phyloP scores from a whole-genome alignment of 768 basidiomycete genomes.

The Lactifluus hygrophoroides region DNA sequence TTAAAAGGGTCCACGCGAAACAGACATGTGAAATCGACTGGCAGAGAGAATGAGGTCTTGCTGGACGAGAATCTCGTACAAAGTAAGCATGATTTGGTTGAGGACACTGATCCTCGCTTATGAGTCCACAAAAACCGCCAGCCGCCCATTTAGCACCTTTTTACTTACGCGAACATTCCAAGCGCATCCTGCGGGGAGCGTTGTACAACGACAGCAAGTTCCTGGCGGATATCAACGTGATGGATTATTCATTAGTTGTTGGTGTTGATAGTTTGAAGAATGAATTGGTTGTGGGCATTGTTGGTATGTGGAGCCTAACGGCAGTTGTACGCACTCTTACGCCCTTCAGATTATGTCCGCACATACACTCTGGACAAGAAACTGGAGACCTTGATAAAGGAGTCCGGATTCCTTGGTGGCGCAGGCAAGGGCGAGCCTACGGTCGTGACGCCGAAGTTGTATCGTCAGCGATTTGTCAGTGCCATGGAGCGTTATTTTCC shows the following conservation, averaged over 20 bases:
- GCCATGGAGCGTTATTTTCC: constrained; percentile 91
- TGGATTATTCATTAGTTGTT: constrained; percentile 96
- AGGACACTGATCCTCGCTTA: neutral
- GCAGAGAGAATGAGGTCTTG: constrained; percentile 85
- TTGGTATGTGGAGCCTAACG: constrained; percentile 51
- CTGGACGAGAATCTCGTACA: constrained; percentile 95
- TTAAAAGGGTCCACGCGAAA: constrained; percentile 94
- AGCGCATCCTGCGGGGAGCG: constrained; percentile 83
- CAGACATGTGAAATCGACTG: constrained; percentile 85
- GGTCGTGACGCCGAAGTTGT: constrained; percentile 93
- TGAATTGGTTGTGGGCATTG: constrained; percentile 93
- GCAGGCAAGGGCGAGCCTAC: constrained; percentile 85
- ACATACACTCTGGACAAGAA: constrained; percentile 99
- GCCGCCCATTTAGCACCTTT: constrained; percentile 83
- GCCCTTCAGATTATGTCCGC: constrained; percentile 74
- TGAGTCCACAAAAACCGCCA: constrained; percentile 24
- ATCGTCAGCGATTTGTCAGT: constrained; percentile 76
- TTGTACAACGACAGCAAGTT: constrained; percentile 95
- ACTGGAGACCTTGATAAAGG: constrained; percentile 97
- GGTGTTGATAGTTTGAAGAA: constrained; percentile 86
- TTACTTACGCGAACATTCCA: constrained; percentile 94
- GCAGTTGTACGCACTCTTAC: neutral
- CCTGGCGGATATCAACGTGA: constrained; percentile 87
- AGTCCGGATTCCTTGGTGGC: constrained; percentile 81
- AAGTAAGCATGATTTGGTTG: constrained; percentile 36